Evolutionary conservation across 208 protist species (phyloP), one percentile per base, ranked within the genome.

Genomic region (Leishmania arabica): DNA sequence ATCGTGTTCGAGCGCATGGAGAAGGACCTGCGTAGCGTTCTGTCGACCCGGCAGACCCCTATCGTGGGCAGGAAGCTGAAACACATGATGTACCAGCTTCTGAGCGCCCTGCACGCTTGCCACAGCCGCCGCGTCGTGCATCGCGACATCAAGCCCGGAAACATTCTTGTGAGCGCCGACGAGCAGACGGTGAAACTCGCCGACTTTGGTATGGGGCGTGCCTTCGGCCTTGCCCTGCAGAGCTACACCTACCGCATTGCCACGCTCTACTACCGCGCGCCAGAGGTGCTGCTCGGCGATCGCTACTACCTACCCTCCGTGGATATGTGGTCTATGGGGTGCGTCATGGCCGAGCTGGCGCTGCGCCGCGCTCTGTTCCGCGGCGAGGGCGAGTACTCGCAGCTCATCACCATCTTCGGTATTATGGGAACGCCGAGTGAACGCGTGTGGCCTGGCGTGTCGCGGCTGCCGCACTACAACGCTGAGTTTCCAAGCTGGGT

Each of bases 1-100:
- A 90, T 99, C n/a, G 98, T 99, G 8, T 99, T 99, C 82, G 99
- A 99, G 89, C 99, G 95, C 83, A 88, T 99, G 53, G 96, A 99
- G 27, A 93, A 99, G 86, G 99, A 99, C 81, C 86, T 99, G 83
- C 99, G 99, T 77, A 93, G 94, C 34, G 91, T 99, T 68, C 78
- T 99, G 11, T 97, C 99, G 45, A 78, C 88, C 11, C 93, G 91
- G 56, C 31, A 64, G 19, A 95, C 89, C 17, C 89, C 92, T 27
- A 65, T 96, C 2, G 45, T 95, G 7, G 90, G 87, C 17, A 60
- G 70, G 17, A 96, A 94, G 75, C 76, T 97, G 42, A 94, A 91
- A 66, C 31, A 81, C 47, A 92, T 97, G 72, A 92, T 96, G 84
- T 96, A 90, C 77, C 93, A 98, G 80, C 82, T 98, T 15, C 80